phyloP scores from a whole-genome alignment of 2,329 filamentous ascomycete genomes.

The Periconia macrospinosa region DNA sequence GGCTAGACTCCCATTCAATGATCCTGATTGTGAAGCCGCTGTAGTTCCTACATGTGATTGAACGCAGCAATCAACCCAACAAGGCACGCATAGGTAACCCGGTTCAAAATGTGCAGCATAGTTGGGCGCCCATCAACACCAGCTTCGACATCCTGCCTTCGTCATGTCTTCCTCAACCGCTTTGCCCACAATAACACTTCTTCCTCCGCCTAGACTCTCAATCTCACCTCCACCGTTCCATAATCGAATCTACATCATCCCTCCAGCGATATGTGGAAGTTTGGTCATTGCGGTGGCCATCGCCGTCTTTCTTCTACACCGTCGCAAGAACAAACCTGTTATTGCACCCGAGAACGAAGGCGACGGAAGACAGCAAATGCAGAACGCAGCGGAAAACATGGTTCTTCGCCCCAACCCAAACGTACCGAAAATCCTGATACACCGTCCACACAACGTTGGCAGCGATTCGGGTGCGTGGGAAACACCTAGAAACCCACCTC shows the following conservation, averaged over 20 bases:
- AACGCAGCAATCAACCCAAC: too few species aligned
- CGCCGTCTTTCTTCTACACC: not conserved
- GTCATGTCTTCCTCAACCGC: not conserved
- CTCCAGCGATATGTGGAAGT: not conserved
- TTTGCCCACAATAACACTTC: constrained; percentile 4
- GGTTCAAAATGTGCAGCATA: not conserved
- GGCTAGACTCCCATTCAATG: not conserved
- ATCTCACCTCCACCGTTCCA: not conserved
- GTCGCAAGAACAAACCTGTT: not conserved
- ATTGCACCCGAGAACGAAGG: too few species aligned
- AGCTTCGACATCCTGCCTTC: not conserved
- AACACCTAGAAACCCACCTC: too few species aligned
- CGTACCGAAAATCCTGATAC: too few species aligned
- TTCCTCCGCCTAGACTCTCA: not conserved
- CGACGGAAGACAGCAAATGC: too few species aligned
- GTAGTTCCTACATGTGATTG: not conserved
- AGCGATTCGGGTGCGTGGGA: too few species aligned
- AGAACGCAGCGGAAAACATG: too few species aligned
- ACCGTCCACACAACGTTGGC: too few species aligned
- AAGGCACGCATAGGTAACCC: too few species aligned
- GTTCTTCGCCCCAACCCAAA: too few species aligned
- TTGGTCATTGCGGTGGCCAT: not conserved
- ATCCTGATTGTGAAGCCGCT: not conserved
- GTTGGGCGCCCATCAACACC: not conserved
- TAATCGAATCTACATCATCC: not conserved